These are phyloP conservation scores for Nakataea oryzae DNA, from an alignment of 2,329 filamentous ascomycete genomes.

Conservation along the genomic window DNA sequence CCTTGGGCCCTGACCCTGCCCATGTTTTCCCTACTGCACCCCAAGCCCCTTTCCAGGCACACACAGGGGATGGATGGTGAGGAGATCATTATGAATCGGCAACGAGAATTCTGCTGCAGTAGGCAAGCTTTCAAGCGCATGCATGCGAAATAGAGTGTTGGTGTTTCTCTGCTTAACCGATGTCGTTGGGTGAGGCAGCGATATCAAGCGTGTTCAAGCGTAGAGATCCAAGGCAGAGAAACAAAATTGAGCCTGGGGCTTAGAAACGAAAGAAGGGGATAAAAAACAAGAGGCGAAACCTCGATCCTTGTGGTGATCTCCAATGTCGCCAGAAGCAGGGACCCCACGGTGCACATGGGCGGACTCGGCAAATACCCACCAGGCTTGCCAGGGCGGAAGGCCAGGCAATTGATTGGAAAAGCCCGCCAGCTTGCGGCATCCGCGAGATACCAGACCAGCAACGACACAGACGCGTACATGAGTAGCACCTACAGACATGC, in stretches of 20 bases:
- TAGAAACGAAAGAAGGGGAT: background rate
- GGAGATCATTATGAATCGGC: background rate
- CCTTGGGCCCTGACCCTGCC: background rate
- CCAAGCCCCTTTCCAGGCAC: background rate
- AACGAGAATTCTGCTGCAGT: background rate
- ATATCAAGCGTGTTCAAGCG: background rate
- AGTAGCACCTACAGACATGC: too few relatives aligned
- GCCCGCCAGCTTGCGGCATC: too few relatives aligned
- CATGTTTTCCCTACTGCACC: background rate
- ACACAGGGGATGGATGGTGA: background rate
- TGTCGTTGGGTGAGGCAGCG: background rate
- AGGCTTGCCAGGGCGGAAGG: too few relatives aligned
- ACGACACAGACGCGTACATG: too few relatives aligned
- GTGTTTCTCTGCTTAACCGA: background rate
- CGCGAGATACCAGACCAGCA: too few relatives aligned
- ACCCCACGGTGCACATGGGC: too few relatives aligned
- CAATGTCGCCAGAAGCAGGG: background rate
- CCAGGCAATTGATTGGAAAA: too few relatives aligned
- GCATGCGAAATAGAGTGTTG: background rate
- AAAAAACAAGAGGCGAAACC: background rate
- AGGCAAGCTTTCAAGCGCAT: background rate
- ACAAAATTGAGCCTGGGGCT: background rate
- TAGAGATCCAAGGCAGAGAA: background rate
- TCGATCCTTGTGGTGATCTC: background rate
- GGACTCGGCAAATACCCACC: background rate